Evolutionary conservation across 169 alveolate genomes (phyloP).

Genomic region (Cryptosporidium sp.): DNA sequence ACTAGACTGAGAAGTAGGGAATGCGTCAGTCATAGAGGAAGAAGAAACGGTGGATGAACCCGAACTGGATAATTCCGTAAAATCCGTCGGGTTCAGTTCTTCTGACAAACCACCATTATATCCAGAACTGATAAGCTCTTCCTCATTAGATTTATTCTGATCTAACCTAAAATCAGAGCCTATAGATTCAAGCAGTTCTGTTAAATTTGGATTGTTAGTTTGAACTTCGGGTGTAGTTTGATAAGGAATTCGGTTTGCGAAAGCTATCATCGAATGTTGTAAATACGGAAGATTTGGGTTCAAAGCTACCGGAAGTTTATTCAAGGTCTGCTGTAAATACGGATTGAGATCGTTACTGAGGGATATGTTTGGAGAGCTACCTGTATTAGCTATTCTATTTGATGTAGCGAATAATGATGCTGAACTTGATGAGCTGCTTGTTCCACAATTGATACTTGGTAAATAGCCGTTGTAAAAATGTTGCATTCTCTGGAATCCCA

Average conservation of each 20-base stretch:
- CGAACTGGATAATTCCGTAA: not conserved
- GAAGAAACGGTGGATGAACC: not conserved
- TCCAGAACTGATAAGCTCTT: slow-evolving; percentile 9
- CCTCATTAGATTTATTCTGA: slow-evolving; percentile 3
- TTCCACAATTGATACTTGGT: not conserved
- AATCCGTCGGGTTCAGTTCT: not conserved
- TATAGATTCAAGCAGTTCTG: slow-evolving; percentile 1
- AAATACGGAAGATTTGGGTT: slow-evolving; percentile 37
- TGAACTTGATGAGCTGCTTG: not conserved
- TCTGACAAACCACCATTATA: not conserved
- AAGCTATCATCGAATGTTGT: slow-evolving; percentile 31
- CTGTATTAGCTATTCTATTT: not conserved
- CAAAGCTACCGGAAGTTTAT: slow-evolving; percentile 60
- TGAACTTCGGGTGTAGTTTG: slow-evolving; percentile 6
- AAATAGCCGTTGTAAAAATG: slow-evolving; percentile 5
- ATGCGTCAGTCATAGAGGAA: slow-evolving; percentile 2
- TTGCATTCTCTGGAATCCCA: not conserved
- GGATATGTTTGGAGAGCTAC: not conserved
- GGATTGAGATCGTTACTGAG: slow-evolving; percentile 31
- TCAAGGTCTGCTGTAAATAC: slow-evolving; percentile 30
- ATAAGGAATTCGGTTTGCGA: slow-evolving; percentile 20
- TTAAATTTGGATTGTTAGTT: slow-evolving; percentile 6
- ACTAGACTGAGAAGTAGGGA: not conserved
- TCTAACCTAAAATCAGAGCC: slow-evolving; percentile 28
- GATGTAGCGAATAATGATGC: not conserved